phyloP scores from a whole-genome alignment of 2,329 filamentous ascomycete species.

The Aplosporella prunicola region DNA sequence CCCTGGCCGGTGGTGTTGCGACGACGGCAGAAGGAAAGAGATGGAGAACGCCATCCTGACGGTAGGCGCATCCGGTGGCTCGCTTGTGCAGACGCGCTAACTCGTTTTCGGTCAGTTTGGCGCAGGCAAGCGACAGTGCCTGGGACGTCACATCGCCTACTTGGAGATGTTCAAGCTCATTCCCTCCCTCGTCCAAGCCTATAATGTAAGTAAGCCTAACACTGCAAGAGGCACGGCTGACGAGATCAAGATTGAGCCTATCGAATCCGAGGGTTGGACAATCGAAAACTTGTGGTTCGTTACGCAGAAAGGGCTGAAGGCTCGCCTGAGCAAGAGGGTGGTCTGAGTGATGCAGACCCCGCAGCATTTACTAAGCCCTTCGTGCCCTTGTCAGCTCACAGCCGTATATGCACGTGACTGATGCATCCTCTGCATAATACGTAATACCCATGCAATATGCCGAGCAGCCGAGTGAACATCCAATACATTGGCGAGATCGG shows the following conservation, averaged over 20 bases:
- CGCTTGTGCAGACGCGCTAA: constrained; percentile 15
- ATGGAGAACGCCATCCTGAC: constrained; percentile 1
- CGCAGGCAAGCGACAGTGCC: constrained; percentile 29
- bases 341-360: too few relatives aligned
- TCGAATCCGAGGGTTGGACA: constrained; percentile 1
- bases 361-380: too few relatives aligned
- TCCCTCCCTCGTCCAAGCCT: constrained; percentile 25
- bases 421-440: too few relatives aligned
- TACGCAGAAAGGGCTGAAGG: neutral
- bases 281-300: constrained; percentile 11
- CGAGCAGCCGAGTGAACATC: too few relatives aligned
- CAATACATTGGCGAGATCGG: too few relatives aligned
- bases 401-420: too few relatives aligned
- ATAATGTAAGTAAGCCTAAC: neutral
- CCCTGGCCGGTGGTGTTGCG: constrained; percentile 8
- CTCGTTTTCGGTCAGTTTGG: constrained; percentile 26
- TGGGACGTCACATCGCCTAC: constrained; percentile 27
- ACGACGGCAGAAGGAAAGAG: neutral
- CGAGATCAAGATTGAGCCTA: neutral
- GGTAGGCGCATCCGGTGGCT: constrained; percentile 14
- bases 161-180: constrained; percentile 29
- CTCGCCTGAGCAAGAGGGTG: neutral
- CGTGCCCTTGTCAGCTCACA: too few relatives aligned
- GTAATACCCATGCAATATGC: too few relatives aligned
- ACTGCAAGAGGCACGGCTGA: neutral